A percentile compares a stretch with the other conserved stretches of the same genome.
phyloP scores from a whole-genome alignment of 345 rosid species.

The Noccaea bulbosa region DNA sequence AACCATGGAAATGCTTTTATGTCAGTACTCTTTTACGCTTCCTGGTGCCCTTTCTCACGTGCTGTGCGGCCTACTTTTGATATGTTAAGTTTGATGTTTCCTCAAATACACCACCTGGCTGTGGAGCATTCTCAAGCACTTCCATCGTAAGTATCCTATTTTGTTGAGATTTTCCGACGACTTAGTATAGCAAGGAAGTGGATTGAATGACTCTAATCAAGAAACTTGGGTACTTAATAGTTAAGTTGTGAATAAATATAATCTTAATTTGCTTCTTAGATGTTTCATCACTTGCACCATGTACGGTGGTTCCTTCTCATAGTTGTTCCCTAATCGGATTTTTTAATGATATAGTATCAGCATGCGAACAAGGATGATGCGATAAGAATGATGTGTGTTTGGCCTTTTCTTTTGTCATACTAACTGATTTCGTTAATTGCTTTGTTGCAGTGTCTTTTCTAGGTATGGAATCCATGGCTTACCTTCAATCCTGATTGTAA shows the following conservation, averaged over 20 bases:
- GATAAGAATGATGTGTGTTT: background rate
- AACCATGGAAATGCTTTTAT: constrained; percentile 47
- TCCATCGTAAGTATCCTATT: constrained; percentile 65
- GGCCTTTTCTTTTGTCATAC: background rate
- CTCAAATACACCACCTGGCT: constrained; percentile 70
- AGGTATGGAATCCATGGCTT: constrained; percentile 85
- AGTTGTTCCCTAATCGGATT: background rate
- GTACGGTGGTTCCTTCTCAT: background rate
- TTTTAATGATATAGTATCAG: background rate
- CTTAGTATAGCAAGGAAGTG: background rate
- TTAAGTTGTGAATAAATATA: background rate
- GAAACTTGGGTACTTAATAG: background rate
- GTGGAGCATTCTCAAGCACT: constrained; percentile 72
- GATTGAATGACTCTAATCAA: constrained; percentile 7
- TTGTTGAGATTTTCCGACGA: background rate
- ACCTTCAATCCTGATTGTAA: constrained; percentile 72
- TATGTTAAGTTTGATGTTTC: constrained; percentile 75
- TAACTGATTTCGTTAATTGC: background rate
- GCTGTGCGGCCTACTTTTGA: constrained; percentile 55
- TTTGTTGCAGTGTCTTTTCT: constrained; percentile 68
- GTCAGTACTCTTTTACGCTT: constrained; percentile 77
- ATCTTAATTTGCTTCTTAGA: background rate
- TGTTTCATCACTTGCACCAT: background rate
- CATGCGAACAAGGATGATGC: background rate
- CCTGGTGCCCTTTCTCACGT: constrained; percentile 84